phyloP scores from a whole-genome alignment of 2,329 filamentous ascomycete species.

The Rugonectria rugulosa region DNA sequence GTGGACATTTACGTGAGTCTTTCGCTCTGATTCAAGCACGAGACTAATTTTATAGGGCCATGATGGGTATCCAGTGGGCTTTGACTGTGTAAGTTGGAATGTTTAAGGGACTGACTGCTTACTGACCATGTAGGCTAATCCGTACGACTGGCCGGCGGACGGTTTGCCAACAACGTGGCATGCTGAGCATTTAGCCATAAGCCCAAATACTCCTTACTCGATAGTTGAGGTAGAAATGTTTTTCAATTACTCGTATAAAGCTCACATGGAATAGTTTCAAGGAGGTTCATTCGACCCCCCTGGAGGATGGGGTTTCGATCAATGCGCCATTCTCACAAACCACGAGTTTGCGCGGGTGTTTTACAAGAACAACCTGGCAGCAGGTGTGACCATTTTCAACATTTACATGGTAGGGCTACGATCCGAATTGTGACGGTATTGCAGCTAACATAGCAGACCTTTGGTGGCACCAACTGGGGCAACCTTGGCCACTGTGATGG shows the following conservation, averaged over 20 bases:
- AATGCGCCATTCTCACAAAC: slow-evolving; percentile 71
- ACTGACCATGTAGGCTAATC: slow-evolving; percentile 51
- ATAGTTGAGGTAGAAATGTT: slow-evolving; percentile 49
- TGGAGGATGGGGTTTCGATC: slow-evolving; percentile 74
- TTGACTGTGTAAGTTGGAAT: slow-evolving; percentile 55
- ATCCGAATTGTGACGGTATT: no score
- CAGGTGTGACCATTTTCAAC: slow-evolving; percentile 73
- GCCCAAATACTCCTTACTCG: slow-evolving; percentile 70
- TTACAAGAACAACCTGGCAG: slow-evolving; percentile 77
- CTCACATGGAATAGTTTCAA: slow-evolving; percentile 61
- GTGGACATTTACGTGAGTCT: slow-evolving; percentile 63
- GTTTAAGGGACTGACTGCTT: fast-evolving
- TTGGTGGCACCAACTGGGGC: slow-evolving; percentile 85
- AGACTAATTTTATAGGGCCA: slow-evolving; percentile 52
- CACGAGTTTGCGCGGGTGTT: slow-evolving; percentile 81
- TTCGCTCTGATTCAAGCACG: fast-evolving
- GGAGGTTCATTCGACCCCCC: slow-evolving; percentile 77
- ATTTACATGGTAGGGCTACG: slow-evolving; percentile 70
- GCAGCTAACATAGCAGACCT: slow-evolving; percentile 54
- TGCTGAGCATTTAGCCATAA: slow-evolving; percentile 63
- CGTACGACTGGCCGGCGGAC: slow-evolving; percentile 46
- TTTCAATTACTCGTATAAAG: fast-evolving
- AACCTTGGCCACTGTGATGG: slow-evolving; percentile 75
- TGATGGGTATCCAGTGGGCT: slow-evolving; percentile 68
- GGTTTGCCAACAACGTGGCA: slow-evolving; percentile 56